Evolutionary conservation across 768 basidiomycete genomes (phyloP).

Genomic region (Tricholoma sp.): DNA sequence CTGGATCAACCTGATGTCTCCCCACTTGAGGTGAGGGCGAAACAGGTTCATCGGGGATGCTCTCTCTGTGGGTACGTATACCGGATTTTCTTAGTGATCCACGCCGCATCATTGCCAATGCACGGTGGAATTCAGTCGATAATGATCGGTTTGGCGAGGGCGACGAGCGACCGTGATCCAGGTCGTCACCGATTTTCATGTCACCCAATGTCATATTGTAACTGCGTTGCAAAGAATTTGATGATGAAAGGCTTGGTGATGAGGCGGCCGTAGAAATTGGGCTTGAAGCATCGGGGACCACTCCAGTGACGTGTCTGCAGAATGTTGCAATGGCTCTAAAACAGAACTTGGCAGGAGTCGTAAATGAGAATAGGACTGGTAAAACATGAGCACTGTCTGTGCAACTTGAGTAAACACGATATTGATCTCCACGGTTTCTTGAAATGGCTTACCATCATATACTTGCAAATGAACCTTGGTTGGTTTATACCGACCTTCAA

Average conservation of each 20-base stretch:
- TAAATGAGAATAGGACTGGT: slow-evolving; percentile 71
- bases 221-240: neutral
- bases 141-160: slow-evolving; percentile 20
- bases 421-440: neutral
- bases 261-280: slow-evolving; percentile 6
- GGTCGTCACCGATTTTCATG: neutral
- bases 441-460: slow-evolving; percentile 67
- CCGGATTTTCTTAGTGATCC: slow-evolving; percentile 1
- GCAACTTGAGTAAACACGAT: slow-evolving; percentile 14
- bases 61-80: neutral
- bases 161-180: neutral
- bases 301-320: slow-evolving; percentile 58
- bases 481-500: slow-evolving; percentile 47
- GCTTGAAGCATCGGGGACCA: slow-evolving; percentile 20
- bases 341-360: slow-evolving; percentile 75
- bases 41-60: neutral
- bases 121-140: slow-evolving; percentile 14
- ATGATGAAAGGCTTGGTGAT: slow-evolving; percentile 4
- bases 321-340: slow-evolving; percentile 75
- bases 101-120: slow-evolving; percentile 10
- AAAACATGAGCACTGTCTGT: slow-evolving; percentile 69
- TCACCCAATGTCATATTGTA: neutral
- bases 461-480: slow-evolving; percentile 91
- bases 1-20: neutral
- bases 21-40: neutral